Base-by-base conservation (phyloP, 2,329 filamentous ascomycete genomes). In the Kalmusia sp. region DNA sequence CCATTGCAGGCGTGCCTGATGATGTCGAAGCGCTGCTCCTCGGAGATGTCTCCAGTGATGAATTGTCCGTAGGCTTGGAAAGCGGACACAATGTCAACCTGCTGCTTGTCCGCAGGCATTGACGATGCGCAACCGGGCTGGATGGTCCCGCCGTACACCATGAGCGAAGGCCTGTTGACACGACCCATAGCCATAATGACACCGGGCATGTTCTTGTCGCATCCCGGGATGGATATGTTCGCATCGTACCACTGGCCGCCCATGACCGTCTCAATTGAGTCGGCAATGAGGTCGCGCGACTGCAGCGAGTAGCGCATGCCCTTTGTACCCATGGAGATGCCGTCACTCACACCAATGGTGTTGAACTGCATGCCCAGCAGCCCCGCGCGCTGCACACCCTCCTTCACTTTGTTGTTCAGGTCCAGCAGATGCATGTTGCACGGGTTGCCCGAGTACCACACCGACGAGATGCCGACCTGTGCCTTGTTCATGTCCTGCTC, bases 371-470 rank as follows among this genome's bases (percentile, higher is more conserved):
- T 96, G 59, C 92, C 92, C 55, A 96, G 84, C 57, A 99, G 82
- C 19, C 92, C 91, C 25, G 92, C 90, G 67, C 89, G 81, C 64
- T 87, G 79, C 27, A 91, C 88, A 57, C 87, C 86, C 70, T 89
- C 84, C 64, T 85, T 87, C 61, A 96, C 89, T 60, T 88, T 80
- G 74, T 89, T 83, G 72, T 91, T 96, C 56, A 99, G 85, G 70
- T 96, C 91, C 77, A 99, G 83, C 58, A 99, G 81, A 77, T 99
- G 95, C 93, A 97, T 99, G 80, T 99, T 99, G 83, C 95, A 99
- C 22, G 95, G 95, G 79, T 99, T 99, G 52, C 95, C 95, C 65
- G 92, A 89, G 79, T 93, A 97, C 95, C 95, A 99, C 56, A 98
- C 93, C 5, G 93, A 97, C 35, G 93, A 96, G 73, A 99, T 98